Evolutionary conservation across 345 rosid genomes (phyloP).

Genomic region (Anastatica hierochuntica): DNA sequence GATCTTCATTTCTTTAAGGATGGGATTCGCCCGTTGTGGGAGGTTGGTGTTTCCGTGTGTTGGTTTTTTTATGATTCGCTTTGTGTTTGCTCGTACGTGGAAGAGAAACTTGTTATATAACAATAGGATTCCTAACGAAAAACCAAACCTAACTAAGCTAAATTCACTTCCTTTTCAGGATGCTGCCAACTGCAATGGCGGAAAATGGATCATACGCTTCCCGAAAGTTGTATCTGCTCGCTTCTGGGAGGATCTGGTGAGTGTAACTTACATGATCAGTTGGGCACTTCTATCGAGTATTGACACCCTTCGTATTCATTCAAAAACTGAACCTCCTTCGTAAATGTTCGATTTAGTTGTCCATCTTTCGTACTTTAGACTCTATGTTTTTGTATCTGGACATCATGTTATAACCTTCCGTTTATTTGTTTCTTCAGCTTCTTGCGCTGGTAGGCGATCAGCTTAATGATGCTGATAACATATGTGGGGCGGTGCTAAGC

Average conservation of each 20-base stretch:
- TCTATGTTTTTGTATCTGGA: neutral
- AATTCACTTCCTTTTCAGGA: conserved; percentile 43
- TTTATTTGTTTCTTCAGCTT: conserved; percentile 41
- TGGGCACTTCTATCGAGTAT: no score
- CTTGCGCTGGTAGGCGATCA: conserved; percentile 90
- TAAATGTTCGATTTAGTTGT: neutral
- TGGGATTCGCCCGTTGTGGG: conserved; percentile 91
- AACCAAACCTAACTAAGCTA: neutral
- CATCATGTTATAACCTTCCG: neutral
- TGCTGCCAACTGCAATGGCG: conserved; percentile 85
- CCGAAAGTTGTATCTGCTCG: conserved; percentile 88
- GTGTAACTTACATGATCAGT: conserved; percentile 16
- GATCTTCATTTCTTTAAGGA: conserved; percentile 94
- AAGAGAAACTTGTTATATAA: no score
- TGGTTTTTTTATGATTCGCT: no score
- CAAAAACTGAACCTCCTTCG: conserved; percentile 1
- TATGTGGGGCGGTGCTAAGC: conserved; percentile 91
- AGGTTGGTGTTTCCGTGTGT: no score
- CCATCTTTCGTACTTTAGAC: neutral
- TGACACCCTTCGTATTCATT: neutral
- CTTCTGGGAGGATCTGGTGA: conserved; percentile 98
- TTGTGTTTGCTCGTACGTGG: no score
- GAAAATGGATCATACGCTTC: conserved; percentile 96
- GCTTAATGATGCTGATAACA: conserved; percentile 71
- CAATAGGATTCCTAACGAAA: no score